Evolutionary conservation across 1,139 yeast genomes (phyloP).

Genomic region (Wickerhamomyces sp.): DNA sequence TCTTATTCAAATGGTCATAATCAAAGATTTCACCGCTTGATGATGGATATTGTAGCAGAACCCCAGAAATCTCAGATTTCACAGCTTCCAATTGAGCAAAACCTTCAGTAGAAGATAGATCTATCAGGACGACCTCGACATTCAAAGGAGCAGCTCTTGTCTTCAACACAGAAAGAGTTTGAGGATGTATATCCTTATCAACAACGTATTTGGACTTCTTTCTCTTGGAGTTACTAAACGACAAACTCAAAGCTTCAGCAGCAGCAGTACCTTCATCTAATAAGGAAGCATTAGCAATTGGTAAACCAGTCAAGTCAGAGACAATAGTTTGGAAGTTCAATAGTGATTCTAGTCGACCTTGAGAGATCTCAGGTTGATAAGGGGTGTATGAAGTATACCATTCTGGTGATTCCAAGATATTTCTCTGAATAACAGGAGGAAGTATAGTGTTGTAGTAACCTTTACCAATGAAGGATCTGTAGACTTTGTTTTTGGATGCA

Average conservation of each 20-base stretch:
- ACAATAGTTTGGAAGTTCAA: slow-evolving; percentile 88
- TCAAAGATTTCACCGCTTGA: slow-evolving; percentile 72
- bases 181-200: slow-evolving; percentile 76
- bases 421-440: slow-evolving; percentile 92
- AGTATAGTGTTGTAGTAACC: slow-evolving; percentile 89
- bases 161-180: slow-evolving; percentile 71
- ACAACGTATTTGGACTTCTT: slow-evolving; percentile 68
- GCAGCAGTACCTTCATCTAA: slow-evolving; percentile 98
- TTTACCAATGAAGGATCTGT: slow-evolving; percentile 79
- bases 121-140: slow-evolving; percentile 58
- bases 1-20: slow-evolving; percentile 39
- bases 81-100: slow-evolving; percentile 34
- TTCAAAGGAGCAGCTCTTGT: slow-evolving; percentile 77
- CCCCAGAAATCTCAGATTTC: slow-evolving; percentile 61
- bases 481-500: slow-evolving; percentile 70
- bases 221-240: slow-evolving; percentile 62
- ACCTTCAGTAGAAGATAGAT: slow-evolving; percentile 44
- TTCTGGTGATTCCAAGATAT: slow-evolving; percentile 86
- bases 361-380: slow-evolving; percentile 96
- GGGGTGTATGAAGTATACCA: slow-evolving; percentile 99
- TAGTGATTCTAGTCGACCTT: slow-evolving; percentile 88
- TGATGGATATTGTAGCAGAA: slow-evolving; percentile 84
- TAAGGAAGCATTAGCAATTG: slow-evolving; percentile 88
- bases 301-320: slow-evolving; percentile 85
- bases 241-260: slow-evolving; percentile 91